These are phyloP conservation scores for Microbotryomycetes sp. DNA, from an alignment of 1,284 basidiomycete species.

Conservation along the genomic window DNA sequence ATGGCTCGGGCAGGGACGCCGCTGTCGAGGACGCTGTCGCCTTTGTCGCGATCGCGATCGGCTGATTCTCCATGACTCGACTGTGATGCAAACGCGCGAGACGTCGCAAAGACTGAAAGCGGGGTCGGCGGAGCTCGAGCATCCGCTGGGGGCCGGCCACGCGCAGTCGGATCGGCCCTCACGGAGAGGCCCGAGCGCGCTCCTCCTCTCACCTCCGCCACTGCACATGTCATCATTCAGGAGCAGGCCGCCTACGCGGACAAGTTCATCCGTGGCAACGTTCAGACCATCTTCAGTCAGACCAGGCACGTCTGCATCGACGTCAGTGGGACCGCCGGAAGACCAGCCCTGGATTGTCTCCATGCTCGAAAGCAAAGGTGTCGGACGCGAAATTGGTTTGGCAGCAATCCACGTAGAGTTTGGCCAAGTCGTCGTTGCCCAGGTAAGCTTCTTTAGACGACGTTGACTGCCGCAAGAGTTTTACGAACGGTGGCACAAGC, in stretches of 20 bases:
- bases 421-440: conserved; percentile 27
- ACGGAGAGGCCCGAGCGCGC: neutral
- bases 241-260: neutral
- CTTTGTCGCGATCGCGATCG: conserved; percentile 7
- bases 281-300: neutral
- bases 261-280: neutral
- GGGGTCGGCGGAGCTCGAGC: too few species aligned
- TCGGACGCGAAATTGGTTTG: conserved; percentile 31
- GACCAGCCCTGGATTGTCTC: conserved; percentile 23
- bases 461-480: neutral
- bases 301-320: neutral
- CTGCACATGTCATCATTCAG: neutral
- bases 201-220: neutral
- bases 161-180: too few species aligned
- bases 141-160: too few species aligned
- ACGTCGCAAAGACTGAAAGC: neutral
- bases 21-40: neutral
- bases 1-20: conserved; percentile 4
- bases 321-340: neutral
- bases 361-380: conserved; percentile 27
- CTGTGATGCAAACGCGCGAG: neutral
- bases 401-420: conserved; percentile 27
- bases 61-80: neutral
- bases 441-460: conserved; percentile 12
- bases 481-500: neutral